Evolutionary conservation across 768 basidiomycete genomes (phyloP), one percentile per base, ranked within the genome.

Genomic region (Pleurotus ostreatus): DNA sequence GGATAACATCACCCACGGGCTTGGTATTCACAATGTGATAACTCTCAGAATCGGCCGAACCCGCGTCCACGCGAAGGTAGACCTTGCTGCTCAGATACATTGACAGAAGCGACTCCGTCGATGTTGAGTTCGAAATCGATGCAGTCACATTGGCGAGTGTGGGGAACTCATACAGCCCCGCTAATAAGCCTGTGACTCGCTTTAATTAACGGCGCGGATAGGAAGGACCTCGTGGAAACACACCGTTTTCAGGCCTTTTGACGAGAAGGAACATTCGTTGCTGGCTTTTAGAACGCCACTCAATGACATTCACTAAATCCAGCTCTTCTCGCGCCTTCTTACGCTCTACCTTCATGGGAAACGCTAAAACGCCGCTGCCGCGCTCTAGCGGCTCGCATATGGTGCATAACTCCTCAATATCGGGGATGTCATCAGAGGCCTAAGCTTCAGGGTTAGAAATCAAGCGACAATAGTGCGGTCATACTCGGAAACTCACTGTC

Each of bases 161-260:
- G 55, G 93, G 91, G 72, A 94, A 94, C 65, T 98, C 94, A 67
- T 87, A 85, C 41, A 98, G 73, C 8, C 95, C 93, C 16, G 92
- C 95, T 53, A 98, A 76, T 46, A 98, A 85, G 20, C 95, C 95
- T 97, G 58, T 23, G 49, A 46, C 59, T 45, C 45, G n/a, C 58
- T 53, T 44, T 34, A 16, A 8, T 45, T 38, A 57, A 34, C 30
- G 30, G 30, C 30, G 8, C 30, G 30, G 30, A 34, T 34, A 34
- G 30, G 9, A 11, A 34, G 30, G 47, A 26, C 23, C 3, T 39
- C 22, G 30, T 59, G 37, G 55, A 34, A 60, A 38, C 18, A 46
- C 62, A 94, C 94, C 95, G 66, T 81, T 82, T 66, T 93, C 84
- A 16, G 94, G 94, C 61, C 95, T 77, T 65, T 88, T 85, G 57